Conservation (phyloP, 176 grass and related monocot species). For the Musa troglodytarum region DNA sequence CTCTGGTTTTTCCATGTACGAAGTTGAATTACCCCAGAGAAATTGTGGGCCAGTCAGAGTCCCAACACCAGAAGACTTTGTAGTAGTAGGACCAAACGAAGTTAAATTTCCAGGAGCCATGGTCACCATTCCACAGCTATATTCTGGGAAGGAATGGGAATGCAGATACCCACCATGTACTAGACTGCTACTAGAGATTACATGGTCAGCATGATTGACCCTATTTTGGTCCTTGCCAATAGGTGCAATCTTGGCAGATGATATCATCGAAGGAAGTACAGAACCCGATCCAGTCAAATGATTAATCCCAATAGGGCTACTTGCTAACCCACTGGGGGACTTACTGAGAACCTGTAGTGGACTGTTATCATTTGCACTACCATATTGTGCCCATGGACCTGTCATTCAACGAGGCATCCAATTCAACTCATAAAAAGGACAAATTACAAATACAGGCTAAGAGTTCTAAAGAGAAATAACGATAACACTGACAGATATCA, state of each 20-base stretch:
- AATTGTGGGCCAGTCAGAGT: conserved; percentile 29
- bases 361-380: conserved; percentile 33
- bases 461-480: background rate
- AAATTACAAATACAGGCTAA: no score
- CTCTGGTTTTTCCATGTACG: conserved; percentile 19
- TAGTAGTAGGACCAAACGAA: conserved; percentile 27
- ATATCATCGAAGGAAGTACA: conserved; percentile 23
- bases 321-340: conserved; percentile 25
- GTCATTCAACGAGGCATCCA: conserved; percentile 14
- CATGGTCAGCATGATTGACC: conserved; percentile 9
- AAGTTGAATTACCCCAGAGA: conserved; percentile 34
- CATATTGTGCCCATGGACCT: conserved; percentile 42
- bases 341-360: conserved; percentile 26
- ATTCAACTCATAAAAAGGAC: background rate
- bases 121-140: conserved; percentile 28
- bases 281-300: conserved; percentile 30
- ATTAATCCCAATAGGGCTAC: conserved; percentile 25
- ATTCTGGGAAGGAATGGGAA: conserved; percentile 38
- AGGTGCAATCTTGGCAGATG: conserved; percentile 25
- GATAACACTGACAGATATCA: background rate
- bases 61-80: conserved; percentile 31
- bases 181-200: conserved; percentile 3
- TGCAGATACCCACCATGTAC: conserved; percentile 23
- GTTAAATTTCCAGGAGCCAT: background rate
- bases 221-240: conserved; percentile 35